Base-by-base conservation (phyloP, 352 stramenopile genomes). In the Albugo laibachii region DNA sequence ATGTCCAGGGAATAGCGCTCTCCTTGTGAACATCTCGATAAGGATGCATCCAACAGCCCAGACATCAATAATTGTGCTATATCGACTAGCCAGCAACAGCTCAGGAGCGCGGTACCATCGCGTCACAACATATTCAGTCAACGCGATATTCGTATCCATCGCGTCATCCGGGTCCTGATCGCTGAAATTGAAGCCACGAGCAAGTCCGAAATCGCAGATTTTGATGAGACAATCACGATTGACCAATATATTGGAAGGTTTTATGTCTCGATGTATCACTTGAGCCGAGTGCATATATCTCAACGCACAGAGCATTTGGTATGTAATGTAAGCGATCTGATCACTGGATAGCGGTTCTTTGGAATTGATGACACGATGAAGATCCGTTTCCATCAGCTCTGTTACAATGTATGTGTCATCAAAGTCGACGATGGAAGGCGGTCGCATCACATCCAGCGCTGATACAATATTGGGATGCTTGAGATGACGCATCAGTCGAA, bases 31-130 rank as follows among this genome's bases (percentile, higher is more conserved):
- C 54, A 99, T 85, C 63, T 99, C 96, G 11, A 87, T 94, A 49
- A 99, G 82, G 53, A 99, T 99, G 62, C 96, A 99, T 5, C 95
- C 96, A 6, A 98, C 86, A 49, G 76, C 85, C 91, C 91, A 98
- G 10, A 97, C 59, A 58, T 98, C 92, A 50, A 98, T 93, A 10
- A 82, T 69, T 35, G 93, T 86, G 21, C 82, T 83, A 62, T 99
- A 99, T 36, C 95, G 72, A 59, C 93, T 93, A 5, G 85, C 88
- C 14, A 99, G 63, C 68, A 95, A 58, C 24, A 97, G 71, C 56
- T 96, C 87, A 12, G 86, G 88, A 11, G 86, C 78, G n/a, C 84
- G 70, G 53, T 96, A 96, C 87, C 87, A 96, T 11, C 87, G 73
- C 18, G 87, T 96, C 3, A 96, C 86, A 1, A 96, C 85, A 48